Percentiles rank a stretch among this genome's conserved stretches.
These are phyloP conservation scores for Litsea cubeba DNA, from an alignment of 164 flowering plant genomes.

Conservation along the genomic window DNA sequence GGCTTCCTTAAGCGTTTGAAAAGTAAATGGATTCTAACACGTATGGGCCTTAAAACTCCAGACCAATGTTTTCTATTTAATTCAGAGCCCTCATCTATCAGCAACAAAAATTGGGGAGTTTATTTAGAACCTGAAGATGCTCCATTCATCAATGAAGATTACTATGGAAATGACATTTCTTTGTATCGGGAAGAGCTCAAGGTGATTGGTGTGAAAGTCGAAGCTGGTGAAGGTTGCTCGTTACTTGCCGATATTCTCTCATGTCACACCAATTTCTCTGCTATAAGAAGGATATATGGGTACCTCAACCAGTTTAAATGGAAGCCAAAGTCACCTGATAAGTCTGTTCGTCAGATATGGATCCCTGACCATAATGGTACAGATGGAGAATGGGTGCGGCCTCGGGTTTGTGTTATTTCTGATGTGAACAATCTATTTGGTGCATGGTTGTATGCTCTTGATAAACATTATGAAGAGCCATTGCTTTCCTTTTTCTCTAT, in stretches of 20 bases:
- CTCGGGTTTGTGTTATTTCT: slow-evolving; percentile 12
- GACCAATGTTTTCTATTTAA: slow-evolving; percentile 18
- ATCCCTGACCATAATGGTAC: slow-evolving; percentile 5
- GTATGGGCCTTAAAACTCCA: slow-evolving; percentile 5
- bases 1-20: neutral
- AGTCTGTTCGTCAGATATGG: slow-evolving; percentile 10
- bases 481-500: slow-evolving; percentile 11
- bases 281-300: slow-evolving; percentile 13
- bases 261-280: no score
- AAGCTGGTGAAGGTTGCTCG: slow-evolving; percentile 2
- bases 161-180: slow-evolving; percentile 3
- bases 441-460: slow-evolving; percentile 12
- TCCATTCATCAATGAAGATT: slow-evolving; percentile 17
- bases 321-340: slow-evolving; percentile 4
- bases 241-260: no score
- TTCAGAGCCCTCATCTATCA: neutral
- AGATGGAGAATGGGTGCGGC: slow-evolving; percentile 8
- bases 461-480: slow-evolving; percentile 9
- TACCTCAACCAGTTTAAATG: slow-evolving; percentile 12
- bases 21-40: slow-evolving; percentile 19
- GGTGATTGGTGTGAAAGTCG: slow-evolving; percentile 13
- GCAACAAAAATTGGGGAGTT: slow-evolving; percentile 1
- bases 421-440: slow-evolving; percentile 7
- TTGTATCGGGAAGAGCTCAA: slow-evolving; percentile 7
- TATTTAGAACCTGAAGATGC: slow-evolving; percentile 12